Conservation (phyloP, 2,329 filamentous ascomycete species). For the Cadophora gregata region DNA sequence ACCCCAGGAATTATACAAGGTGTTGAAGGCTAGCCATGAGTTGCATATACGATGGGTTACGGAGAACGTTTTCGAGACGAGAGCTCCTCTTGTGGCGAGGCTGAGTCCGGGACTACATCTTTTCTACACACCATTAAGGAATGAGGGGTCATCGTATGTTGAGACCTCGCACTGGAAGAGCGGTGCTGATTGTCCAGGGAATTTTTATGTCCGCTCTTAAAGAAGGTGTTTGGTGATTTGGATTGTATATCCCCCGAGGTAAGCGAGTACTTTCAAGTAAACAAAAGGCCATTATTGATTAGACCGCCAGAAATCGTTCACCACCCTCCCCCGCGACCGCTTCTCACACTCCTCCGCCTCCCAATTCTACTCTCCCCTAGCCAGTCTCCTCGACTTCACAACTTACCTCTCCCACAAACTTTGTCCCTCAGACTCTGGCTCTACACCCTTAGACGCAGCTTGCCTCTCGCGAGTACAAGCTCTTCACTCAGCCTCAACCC, state of each 20-base stretch:
- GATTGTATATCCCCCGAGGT: constrained; percentile 61
- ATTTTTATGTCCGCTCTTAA: constrained; percentile 63
- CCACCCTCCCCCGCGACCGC: constrained; percentile 61
- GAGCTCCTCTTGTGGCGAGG: constrained; percentile 76
- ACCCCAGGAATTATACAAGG: constrained; percentile 65
- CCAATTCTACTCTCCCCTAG: constrained; percentile 74
- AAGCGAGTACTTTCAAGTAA: constrained; percentile 26
- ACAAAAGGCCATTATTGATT: constrained; percentile 20
- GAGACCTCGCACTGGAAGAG: neutral
- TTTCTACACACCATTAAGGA: constrained; percentile 67
- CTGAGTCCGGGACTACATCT: constrained; percentile 83
- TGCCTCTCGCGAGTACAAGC: constrained; percentile 57
- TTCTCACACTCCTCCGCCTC: constrained; percentile 67
- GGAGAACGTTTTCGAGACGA: constrained; percentile 58
- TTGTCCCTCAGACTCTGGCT: constrained; percentile 48
- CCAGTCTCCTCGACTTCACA: constrained; percentile 60
- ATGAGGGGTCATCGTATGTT: constrained; percentile 35
- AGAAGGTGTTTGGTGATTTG: constrained; percentile 60
- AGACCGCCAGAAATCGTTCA: constrained; percentile 61
- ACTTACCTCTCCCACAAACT: constrained; percentile 57
- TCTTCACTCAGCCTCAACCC: constrained; percentile 60
- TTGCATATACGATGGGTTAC: constrained; percentile 83
- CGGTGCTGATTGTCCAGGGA: constrained; percentile 45
- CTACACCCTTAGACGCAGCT: constrained; percentile 46
- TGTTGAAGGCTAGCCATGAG: constrained; percentile 70